Evolutionary conservation across 345 rosid genomes (phyloP).

Genomic region (Anastatica hierochuntica): DNA sequence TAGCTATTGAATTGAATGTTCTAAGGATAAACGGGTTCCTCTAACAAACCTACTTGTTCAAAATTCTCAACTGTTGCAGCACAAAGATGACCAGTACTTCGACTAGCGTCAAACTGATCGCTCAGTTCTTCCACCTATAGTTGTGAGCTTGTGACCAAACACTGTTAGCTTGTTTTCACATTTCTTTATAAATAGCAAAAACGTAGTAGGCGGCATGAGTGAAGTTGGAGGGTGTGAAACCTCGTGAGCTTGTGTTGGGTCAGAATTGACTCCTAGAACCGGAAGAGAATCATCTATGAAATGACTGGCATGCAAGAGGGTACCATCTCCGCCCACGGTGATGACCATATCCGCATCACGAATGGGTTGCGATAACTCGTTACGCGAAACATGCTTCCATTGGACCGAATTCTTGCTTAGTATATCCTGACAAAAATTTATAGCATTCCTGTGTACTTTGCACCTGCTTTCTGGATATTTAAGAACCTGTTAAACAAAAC

Average conservation of each 20-base stretch:
- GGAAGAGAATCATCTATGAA: constrained; percentile 68
- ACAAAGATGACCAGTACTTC: constrained; percentile 85
- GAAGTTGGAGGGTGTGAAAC: constrained; percentile 22
- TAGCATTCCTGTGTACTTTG: constrained; percentile 58
- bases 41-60: constrained; percentile 44
- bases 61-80: constrained; percentile 74
- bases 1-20: background rate
- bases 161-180: background rate
- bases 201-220: no score
- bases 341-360: constrained; percentile 71
- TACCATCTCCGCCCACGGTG: constrained; percentile 91
- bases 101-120: constrained; percentile 71
- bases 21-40: background rate
- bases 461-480: constrained; percentile 60
- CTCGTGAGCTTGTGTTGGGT: constrained; percentile 77
- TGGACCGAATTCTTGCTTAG: constrained; percentile 54
- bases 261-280: constrained; percentile 81
- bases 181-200: no score
- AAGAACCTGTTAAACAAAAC: constrained; percentile 29
- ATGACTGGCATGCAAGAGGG: constrained; percentile 91
- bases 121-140: constrained; percentile 54
- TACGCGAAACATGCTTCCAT: constrained; percentile 55
- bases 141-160: background rate
- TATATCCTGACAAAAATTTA: constrained; percentile 56
- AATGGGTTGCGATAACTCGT: constrained; percentile 39